Evolutionary conservation across 345 rosid genomes (phyloP).

Genomic region (Populus tremula): DNA sequence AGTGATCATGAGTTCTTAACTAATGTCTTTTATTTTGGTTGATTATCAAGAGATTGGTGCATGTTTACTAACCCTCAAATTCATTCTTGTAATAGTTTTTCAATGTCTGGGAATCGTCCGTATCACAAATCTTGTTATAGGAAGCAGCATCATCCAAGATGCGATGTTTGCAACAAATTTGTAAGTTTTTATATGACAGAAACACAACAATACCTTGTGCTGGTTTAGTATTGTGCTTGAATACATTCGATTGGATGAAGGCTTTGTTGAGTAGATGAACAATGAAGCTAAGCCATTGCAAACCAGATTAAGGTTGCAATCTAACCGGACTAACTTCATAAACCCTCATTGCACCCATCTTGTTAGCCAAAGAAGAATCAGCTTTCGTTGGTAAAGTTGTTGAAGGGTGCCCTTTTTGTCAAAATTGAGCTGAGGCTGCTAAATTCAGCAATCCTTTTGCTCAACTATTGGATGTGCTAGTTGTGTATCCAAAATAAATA

Average conservation of each 20-base stretch:
- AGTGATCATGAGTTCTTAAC: conserved; percentile 12
- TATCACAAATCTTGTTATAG: conserved; percentile 86
- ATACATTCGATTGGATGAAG: background rate
- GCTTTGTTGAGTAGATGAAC: background rate
- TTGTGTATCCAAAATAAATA: background rate
- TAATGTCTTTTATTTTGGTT: background rate
- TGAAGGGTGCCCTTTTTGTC: background rate
- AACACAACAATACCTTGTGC: background rate
- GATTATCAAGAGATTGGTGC: background rate
- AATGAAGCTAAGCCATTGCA: background rate
- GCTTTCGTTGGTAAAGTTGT: background rate
- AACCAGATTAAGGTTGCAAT: background rate
- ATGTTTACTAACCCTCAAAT: conserved; percentile 20
- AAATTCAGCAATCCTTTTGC: background rate
- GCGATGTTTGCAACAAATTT: conserved; percentile 81
- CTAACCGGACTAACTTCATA: background rate
- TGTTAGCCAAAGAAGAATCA: background rate
- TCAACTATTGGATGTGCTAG: background rate
- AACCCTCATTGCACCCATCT: background rate
- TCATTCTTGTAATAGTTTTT: conserved; percentile 54
- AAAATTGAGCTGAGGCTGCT: background rate
- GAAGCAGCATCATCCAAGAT: conserved; percentile 78
- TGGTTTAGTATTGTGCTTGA: background rate
- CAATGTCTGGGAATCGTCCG: conserved; percentile 69
- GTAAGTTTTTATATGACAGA: conserved; percentile 48